Evolutionary conservation across 345 rosid species (phyloP).

Genomic region (Fremontodendron californicum): DNA sequence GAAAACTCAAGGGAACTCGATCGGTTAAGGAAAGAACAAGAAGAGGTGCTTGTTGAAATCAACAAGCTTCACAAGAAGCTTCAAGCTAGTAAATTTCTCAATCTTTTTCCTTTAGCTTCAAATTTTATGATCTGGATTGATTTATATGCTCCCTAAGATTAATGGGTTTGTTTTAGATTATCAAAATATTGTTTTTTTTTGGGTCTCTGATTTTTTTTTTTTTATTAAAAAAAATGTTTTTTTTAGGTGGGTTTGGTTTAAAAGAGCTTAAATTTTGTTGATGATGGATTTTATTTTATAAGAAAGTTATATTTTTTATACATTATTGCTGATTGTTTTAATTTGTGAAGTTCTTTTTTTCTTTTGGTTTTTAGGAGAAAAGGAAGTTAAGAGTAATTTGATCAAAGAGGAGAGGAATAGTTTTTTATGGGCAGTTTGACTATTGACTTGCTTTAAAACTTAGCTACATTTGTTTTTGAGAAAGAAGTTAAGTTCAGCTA

Average conservation of each 20-base stretch:
- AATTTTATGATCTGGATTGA: conserved; percentile 8
- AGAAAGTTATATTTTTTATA: not conserved
- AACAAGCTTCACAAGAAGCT: conserved; percentile 88
- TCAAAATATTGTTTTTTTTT: not conserved
- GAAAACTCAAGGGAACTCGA: conserved; percentile 81
- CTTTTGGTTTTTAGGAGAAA: not conserved
- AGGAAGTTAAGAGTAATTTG: not conserved
- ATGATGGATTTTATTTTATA: not conserved
- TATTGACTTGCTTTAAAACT: not conserved
- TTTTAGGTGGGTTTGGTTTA: conserved; percentile 3
- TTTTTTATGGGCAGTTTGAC: not conserved
- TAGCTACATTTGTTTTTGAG: not conserved
- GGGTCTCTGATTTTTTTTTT: not conserved
- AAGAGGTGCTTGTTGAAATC: conserved; percentile 59
- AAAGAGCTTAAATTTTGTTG: not conserved
- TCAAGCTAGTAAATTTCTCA: conserved; percentile 49
- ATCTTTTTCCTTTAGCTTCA: not conserved
- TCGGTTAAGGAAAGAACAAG: conserved; percentile 77
- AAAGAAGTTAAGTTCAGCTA: not conserved
- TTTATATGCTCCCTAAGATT: conserved; percentile 2
- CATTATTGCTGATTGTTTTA: not conserved
- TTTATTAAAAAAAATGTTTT: not conserved
- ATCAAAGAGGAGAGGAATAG: not conserved
- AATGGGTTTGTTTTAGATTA: conserved; percentile 20
- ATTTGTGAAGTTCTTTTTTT: not conserved